Percentiles rank a stretch among this genome's conserved stretches.
These are phyloP conservation scores for Wallacemonas sp. DNA, from an alignment of 208 protist genomes.

Conservation along the genomic window DNA sequence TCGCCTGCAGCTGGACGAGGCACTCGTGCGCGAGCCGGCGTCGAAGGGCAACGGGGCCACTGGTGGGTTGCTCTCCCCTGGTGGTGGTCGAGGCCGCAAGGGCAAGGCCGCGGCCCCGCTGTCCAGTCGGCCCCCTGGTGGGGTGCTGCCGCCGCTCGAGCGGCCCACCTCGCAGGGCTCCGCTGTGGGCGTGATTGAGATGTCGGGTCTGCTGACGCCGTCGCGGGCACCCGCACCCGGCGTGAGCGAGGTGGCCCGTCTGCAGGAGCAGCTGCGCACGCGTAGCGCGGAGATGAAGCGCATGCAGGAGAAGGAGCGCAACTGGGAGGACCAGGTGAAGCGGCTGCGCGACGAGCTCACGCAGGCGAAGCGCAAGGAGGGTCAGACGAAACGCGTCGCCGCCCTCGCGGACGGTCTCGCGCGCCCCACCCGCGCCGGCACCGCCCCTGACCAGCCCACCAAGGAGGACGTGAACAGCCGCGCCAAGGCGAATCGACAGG, in stretches of 20 bases:
- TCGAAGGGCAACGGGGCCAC: too few relatives aligned
- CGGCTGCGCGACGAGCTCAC: conserved; percentile 79
- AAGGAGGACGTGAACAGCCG: not conserved
- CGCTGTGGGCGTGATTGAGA: conserved; percentile 39
- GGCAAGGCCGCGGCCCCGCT: not conserved
- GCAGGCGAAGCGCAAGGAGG: conserved; percentile 65
- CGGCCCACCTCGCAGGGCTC: conserved; percentile 13
- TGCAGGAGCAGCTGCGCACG: conserved; percentile 50
- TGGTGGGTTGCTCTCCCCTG: conserved; percentile 2
- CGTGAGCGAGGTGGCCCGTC: conserved; percentile 30
- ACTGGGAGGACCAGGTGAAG: conserved; percentile 88
- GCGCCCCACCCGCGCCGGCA: conserved; percentile 65
- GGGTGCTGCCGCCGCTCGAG: conserved; percentile 33
- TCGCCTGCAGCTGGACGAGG: conserved; percentile 14
- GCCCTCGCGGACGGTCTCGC: conserved; percentile 7
- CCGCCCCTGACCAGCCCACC: conserved; percentile 53
- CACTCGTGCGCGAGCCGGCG: conserved; percentile 15
- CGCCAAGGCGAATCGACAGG: not conserved
- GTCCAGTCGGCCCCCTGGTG: conserved; percentile 31
- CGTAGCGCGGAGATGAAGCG: conserved; percentile 50
- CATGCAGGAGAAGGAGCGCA: conserved; percentile 75
- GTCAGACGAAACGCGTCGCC: conserved; percentile 27
- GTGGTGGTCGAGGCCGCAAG: conserved; percentile 1
- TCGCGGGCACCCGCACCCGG: not conserved
- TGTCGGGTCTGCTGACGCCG: conserved; percentile 40